Percentiles rank a stretch among this genome's conserved stretches.
phyloP scores from a whole-genome alignment of 768 basidiomycete genomes.

The Kwoniella botswanensis region DNA sequence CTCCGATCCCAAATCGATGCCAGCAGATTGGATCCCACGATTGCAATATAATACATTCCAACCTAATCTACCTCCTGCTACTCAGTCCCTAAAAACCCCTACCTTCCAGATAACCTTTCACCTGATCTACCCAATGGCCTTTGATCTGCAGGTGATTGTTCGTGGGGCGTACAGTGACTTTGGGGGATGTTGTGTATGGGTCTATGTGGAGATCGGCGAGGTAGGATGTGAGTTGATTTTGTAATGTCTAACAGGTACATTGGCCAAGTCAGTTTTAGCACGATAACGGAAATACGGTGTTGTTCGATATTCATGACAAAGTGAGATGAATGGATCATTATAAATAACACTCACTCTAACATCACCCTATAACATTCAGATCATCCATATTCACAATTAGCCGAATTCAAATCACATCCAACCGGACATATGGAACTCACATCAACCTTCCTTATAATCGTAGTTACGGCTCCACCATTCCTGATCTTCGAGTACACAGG shows the following conservation, averaged over 20 bases:
- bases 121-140: slow-evolving; percentile 35
- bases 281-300: neutral
- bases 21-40: too few species aligned
- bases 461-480: slow-evolving; percentile 30
- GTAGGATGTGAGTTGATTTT: slow-evolving; percentile 20
- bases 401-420: neutral
- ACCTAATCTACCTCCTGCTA: neutral
- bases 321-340: neutral
- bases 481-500: slow-evolving; percentile 36
- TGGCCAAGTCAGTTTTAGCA: neutral
- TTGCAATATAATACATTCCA: neutral
- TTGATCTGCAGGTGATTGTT: slow-evolving; percentile 32
- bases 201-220: slow-evolving; percentile 23
- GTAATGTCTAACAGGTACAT: too few species aligned
- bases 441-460: slow-evolving; percentile 33
- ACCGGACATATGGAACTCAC: slow-evolving; percentile 18
- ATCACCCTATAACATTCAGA: neutral
- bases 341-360: slow-evolving; percentile 2
- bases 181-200: slow-evolving; percentile 23
- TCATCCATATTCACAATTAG: neutral
- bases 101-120: slow-evolving; percentile 32
- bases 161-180: slow-evolving; percentile 28
- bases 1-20: too few species aligned
- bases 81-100: slow-evolving; percentile 19
- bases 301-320: neutral